Base-by-base conservation (phyloP, 805 yeast species). In the Suhomyces kilbournensis region DNA sequence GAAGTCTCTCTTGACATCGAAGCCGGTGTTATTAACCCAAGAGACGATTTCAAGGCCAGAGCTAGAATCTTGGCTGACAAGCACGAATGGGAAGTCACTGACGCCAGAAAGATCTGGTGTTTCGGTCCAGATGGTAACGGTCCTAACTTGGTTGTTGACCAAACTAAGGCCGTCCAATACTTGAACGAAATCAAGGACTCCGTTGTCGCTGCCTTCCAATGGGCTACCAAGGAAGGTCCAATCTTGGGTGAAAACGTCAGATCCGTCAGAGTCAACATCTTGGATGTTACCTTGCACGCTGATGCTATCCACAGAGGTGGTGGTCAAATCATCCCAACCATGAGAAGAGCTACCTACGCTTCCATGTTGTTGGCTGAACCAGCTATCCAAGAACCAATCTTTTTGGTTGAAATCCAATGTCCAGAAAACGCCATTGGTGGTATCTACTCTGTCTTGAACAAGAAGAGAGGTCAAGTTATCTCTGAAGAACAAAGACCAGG, bases 221-320 rank as follows among this genome's bases (percentile, higher is more conserved):
- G 97, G 97, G 98, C 98, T 80, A 84, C 97, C 73, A 92, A 89
- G 84, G 97, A 94, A 81, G 99, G 99, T 85, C 99, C 99, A 76
- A 81, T 93, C 76, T 83, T 94, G 73, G 97, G 96, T 83, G 98
- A 94, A 85, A 82, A 80, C 78, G 80, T 91, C 82, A 91, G 99
- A 85, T 89, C 96, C 70, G 84, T 91, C 71, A 91, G 98, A 83
- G 81, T 90, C 79, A 93, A 93, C 96, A 88, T 93, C 74, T 84
- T 93, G 82, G 99, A 93, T 86, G 99, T 93, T 74, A 92, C 97
- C 67, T 84, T 93, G 79, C 99, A 93, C 81, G 97, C 98, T 75
- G 99, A 93, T 89, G 97, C 99, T 80, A 93, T 93, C 81, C 99
- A 93, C 89, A 92, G 99, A 89, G 98, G 98, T 86, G 97, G 96